Evolutionary conservation across 176 grass and related monocot species (phyloP).

Genomic region (Metroxylon sagu): DNA sequence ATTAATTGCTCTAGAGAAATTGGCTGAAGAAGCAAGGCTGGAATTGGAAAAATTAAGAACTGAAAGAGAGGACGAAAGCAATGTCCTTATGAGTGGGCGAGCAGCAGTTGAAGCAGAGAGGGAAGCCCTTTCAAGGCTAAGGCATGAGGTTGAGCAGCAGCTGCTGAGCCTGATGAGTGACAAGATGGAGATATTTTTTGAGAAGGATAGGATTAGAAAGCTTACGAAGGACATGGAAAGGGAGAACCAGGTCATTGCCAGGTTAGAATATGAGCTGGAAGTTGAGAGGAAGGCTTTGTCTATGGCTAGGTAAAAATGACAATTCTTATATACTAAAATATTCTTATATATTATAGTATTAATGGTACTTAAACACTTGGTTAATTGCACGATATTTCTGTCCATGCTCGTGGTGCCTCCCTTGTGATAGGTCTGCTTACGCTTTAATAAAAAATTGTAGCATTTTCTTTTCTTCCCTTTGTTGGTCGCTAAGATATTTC

Average conservation of each 20-base stretch:
- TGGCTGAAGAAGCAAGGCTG: conserved; percentile 65
- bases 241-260: conserved; percentile 53
- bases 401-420: no score
- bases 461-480: no score
- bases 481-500: no score
- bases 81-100: conserved; percentile 44
- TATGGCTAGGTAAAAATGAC: conserved; percentile 61
- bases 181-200: conserved; percentile 80
- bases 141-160: conserved; percentile 71
- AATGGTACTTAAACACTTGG: no score
- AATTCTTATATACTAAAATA: background rate
- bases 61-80: conserved; percentile 76
- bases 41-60: conserved; percentile 63
- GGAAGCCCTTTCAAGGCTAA: conserved; percentile 65
- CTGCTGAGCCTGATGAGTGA: conserved; percentile 67
- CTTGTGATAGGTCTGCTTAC: no score
- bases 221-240: conserved; percentile 66
- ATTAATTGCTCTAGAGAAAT: conserved; percentile 53
- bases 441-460: no score
- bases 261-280: conserved; percentile 86
- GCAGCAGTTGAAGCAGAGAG: conserved; percentile 88
- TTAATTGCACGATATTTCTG: no score
- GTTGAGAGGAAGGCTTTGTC: conserved; percentile 92
- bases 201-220: conserved; percentile 65
- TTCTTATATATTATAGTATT: background rate